Evolutionary conservation across 257 asterid genomes (phyloP), one percentile per base, ranked within the genome.

Genomic region (Linderniella brevidens): DNA sequence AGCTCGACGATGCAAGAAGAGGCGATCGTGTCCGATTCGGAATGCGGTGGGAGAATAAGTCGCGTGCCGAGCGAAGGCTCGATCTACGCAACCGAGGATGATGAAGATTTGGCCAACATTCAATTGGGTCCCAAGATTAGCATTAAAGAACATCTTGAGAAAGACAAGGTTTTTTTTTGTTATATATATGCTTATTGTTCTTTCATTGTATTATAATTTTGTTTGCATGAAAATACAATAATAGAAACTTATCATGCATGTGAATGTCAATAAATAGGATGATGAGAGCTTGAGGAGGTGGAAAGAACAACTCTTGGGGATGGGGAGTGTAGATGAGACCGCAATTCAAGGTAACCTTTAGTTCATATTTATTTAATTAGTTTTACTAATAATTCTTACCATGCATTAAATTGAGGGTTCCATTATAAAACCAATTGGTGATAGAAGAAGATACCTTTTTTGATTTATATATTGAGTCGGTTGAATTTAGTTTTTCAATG

Each of bases 231-330:
- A n/a, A n/a, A 25, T 25, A 25, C 6, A 25, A 25, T 25, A 6
- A 25, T 25, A 25, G 32, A 25, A 25, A 6, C 6, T 25, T 25
- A 25, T 25, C 32, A 25, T 25, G 32, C 32, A 25, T 25, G 32
- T 25, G 32, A 25, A 25, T 25, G 32, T 3, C 6, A 25, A 25
- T 25, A 25, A 25, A 25, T 56, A 68, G 79, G 79, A 72, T 58
- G 79, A 72, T 38, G 75, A 68, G 62, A 68, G 78, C 61, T 64
- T 69, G 61, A 69, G 76, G 61, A 69, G 68, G 61, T 69, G 76
- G 77, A 71, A 71, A 56, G 78, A 71, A 49, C 78, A 67, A 15
- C 72, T 71, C 39, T 37, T 71, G 6, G 75, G 75, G 49, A 37
- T 71, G 6, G 75, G 75, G 49, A 37, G 72, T 37, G 72, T 72